These are phyloP conservation scores for Prunus salicina DNA, from an alignment of 306 rosid genomes.

Conservation along the genomic window DNA sequence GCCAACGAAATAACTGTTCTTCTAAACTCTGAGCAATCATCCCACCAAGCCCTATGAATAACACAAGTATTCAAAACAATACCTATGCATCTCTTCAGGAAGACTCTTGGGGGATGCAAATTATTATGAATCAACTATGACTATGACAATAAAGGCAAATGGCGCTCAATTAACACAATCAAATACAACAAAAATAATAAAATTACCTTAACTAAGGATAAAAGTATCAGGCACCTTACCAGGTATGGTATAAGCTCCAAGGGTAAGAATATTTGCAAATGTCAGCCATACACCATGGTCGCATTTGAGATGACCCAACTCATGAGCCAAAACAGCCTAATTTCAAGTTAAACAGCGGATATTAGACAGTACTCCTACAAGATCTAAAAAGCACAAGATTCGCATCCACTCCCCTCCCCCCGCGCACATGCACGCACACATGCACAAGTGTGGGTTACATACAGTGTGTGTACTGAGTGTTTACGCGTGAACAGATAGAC, in stretches of 20 bases:
- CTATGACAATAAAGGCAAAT: background rate
- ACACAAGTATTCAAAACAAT: slow-evolving; percentile 9
- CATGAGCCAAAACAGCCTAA: slow-evolving; percentile 99
- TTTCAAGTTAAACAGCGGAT: slow-evolving; percentile 24
- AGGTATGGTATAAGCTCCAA: slow-evolving; percentile 86
- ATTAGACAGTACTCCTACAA: slow-evolving; percentile 22
- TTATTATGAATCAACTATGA: background rate
- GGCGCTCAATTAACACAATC: background rate
- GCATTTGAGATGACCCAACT: slow-evolving; percentile 94
- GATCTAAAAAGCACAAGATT: background rate
- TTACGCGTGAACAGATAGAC: background rate
- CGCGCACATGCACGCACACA: too few species aligned
- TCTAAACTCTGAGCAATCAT: slow-evolving; percentile 85
- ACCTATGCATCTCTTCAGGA: background rate
- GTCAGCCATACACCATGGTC: slow-evolving; percentile 99
- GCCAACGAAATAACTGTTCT: slow-evolving; percentile 95
- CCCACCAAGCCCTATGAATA: slow-evolving; percentile 75
- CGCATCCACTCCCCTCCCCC: too few species aligned
- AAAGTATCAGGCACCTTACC: slow-evolving; percentile 48
- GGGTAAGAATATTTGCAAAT: slow-evolving; percentile 87
- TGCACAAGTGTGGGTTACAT: background rate
- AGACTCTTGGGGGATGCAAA: background rate
- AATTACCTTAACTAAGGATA: background rate
- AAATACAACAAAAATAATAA: background rate
- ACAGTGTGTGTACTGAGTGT: background rate